Evolutionary conservation across 1,139 yeast species (phyloP), one percentile per base, ranked within the genome.

Genomic region (Geotrichum australiense): DNA sequence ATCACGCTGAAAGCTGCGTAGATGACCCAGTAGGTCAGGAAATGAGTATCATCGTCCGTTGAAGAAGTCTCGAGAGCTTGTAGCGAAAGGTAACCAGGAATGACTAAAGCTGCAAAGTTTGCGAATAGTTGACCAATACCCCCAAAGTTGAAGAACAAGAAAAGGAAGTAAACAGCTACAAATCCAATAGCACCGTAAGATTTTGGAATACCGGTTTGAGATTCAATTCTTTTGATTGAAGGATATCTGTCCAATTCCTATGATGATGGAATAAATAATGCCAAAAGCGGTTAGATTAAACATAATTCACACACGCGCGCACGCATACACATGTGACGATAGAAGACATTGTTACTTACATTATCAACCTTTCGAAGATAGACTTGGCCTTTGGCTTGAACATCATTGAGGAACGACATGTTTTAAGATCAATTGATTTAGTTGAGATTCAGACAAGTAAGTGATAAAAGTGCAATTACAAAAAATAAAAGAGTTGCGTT

Each of bases 21-120:
- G 22, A 91, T 95, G 47, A 91, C 96, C 98, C 98, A 91, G 65
- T 91, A 89, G 26, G 96, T 82, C 61, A 91, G 74, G 62, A 83
- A 76, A 57, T 85, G 82, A 48, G 93, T 82, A 63, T 87, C 96
- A 61, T 87, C 96, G 30, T 69, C 66, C 35, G 78, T 68, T 23
- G 73, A 62, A 7, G 74, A 53, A 25, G 96, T 80, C 64, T 80
- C 85, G 53, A 91, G 72, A 15, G 98, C 97, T 50, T 76, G 62
- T 50, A 91, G 70, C 8, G 98, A 91, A 62, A 74, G 80, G 69
- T 89, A 91, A 39, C 93, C 93, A 42, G 99, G 98, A 48, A 87
- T 64, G 28, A 78, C 84, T 54, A 91, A 83, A 0, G 97, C 94
- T 27, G 94, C 94, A 58, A 91, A 68, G 70, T 93, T 91, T 53